A percentile compares a stretch with the other conserved stretches of the same genome.
These are phyloP conservation scores for Trametes villosa DNA, from an alignment of 768 basidiomycete species.

Conservation along the genomic window DNA sequence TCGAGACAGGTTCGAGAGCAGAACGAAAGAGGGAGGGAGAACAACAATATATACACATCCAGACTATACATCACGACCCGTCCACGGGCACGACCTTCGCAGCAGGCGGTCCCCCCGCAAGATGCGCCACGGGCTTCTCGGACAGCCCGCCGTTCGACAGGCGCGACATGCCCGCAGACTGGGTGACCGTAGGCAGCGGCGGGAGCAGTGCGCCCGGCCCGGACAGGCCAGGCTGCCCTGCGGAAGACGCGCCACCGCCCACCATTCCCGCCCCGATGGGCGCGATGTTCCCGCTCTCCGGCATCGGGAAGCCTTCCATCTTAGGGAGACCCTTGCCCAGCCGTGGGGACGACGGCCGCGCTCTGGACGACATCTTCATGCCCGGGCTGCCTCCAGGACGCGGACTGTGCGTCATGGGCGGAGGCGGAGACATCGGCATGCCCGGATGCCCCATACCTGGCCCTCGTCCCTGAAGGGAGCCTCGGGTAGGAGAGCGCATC, in stretches of 20 bases:
- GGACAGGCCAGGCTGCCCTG: neutral
- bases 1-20: neutral
- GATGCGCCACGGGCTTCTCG: constrained; percentile 8
- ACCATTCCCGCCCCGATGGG: constrained; percentile 2
- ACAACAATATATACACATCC: neutral
- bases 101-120: constrained; percentile 5
- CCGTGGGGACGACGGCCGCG: constrained; percentile 20
- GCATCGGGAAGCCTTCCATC: constrained; percentile 15
- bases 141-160: constrained; percentile 13
- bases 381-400: constrained; percentile 21
- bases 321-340: constrained; percentile 16
- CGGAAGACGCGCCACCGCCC: neutral
- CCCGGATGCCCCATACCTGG: constrained; percentile 10
- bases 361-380: constrained; percentile 15
- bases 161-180: constrained; percentile 5
- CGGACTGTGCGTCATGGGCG: constrained; percentile 16
- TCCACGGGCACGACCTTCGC: constrained; percentile 25
- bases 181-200: constrained; percentile 9
- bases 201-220: constrained; percentile 8
- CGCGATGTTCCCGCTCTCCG: constrained; percentile 19
- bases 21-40: neutral
- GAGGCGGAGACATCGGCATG: constrained; percentile 19
- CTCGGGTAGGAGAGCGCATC: constrained; percentile 16
- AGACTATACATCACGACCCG: constrained; percentile 13
- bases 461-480: neutral